Base-by-base conservation (phyloP, 805 yeast species). In the Suhomyces faveliae region DNA sequence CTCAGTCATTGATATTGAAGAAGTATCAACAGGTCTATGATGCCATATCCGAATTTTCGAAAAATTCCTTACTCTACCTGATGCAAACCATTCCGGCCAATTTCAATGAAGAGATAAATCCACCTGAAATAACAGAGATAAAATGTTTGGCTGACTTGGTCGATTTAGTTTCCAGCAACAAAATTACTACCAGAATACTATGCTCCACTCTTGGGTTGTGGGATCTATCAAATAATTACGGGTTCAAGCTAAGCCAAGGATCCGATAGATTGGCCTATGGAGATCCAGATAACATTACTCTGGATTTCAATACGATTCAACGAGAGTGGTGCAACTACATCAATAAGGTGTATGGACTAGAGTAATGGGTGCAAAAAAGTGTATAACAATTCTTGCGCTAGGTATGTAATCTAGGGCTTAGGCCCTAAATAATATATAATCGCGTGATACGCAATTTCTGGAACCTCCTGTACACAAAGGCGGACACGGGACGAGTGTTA, bases 191-290 rank as follows among this genome's bases (percentile, higher is more conserved):
- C 2, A 50, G 74, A 41, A 62, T 69, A 5, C 45, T 71, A 8
- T 68, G 73, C 51, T 62, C 71, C 40, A 54, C 63, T 8, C 42
- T 71, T 22, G 74, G 72, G 4, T 39, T 67, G 19, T 72, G 74
- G 74, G 71, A 70, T 43, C 45, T 72, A 4, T 35, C 47, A n/a
- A 61, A 59, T 47, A 51, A 33, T 20, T 59, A 20, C 47, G 20
- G 35, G 44, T 40, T 40, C 22, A 20, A 35, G 17, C 13, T 45
- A 22, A 8, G 13, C 40, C 19, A 38, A 35, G 22, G 13, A 4
- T 15, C 29, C 10, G 40, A 10, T 15, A 10, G 17, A 37, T 37
- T 37, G 24, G 20, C 40, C 17, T 37, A 12, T 19, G 20, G 12
- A 10, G 12, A 15, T 33, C 19, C 21, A 13, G 37, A 33, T 11